phyloP scores from a whole-genome alignment of 129 eudicot species.

The Erigeron canadensis region DNA sequence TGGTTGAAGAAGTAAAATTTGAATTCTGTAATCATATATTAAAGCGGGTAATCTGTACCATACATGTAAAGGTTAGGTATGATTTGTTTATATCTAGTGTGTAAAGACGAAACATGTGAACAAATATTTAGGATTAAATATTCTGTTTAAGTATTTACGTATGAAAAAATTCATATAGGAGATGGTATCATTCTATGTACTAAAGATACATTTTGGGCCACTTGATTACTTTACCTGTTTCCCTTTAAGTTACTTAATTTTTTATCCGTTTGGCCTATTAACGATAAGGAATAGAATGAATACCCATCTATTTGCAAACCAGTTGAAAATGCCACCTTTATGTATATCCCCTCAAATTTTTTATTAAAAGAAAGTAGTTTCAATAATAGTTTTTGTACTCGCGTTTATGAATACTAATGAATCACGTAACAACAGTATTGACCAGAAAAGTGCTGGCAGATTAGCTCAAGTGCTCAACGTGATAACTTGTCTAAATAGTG shows the following conservation, averaged over 20 bases:
- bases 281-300: neutral
- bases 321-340: neutral
- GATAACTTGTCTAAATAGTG: no score
- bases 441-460: no score
- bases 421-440: neutral
- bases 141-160: neutral
- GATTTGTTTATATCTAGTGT: neutral
- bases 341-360: neutral
- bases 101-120: neutral
- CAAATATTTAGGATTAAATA: neutral
- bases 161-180: neutral
- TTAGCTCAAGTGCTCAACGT: no score
- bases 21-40: neutral
- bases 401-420: neutral
- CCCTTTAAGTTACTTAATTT: neutral
- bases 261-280: neutral
- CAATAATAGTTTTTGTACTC: neutral
- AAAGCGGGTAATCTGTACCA: neutral
- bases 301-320: neutral
- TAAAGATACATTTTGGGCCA: neutral
- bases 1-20: neutral
- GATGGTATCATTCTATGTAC: neutral
- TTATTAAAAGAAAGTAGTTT: neutral
- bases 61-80: neutral
- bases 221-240: neutral